Evolutionary conservation across 1,284 basidiomycete species (phyloP).

Genomic region (Cryptococcus floricola): DNA sequence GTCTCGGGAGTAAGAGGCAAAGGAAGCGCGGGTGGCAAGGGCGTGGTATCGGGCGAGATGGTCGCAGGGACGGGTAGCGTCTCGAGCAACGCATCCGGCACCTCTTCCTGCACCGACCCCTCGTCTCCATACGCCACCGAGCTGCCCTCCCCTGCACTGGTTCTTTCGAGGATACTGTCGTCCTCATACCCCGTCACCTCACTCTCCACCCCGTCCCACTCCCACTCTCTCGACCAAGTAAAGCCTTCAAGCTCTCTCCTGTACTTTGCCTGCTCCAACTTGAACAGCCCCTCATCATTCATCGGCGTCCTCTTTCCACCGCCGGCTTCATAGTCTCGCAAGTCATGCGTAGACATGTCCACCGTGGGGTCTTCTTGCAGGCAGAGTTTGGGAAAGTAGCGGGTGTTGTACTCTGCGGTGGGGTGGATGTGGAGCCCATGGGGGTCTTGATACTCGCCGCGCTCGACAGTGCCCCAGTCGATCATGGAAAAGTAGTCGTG

Average conservation of each 20-base stretch:
- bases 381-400: conserved; percentile 97
- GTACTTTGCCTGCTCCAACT: conserved; percentile 27
- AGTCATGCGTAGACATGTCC: conserved; percentile 39
- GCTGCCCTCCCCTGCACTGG: not conserved
- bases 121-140: not conserved
- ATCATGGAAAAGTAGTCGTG: conserved; percentile 97
- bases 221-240: conserved; percentile 27
- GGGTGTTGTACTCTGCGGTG: conserved; percentile 87
- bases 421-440: conserved; percentile 94
- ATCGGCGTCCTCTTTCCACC: conserved; percentile 22
- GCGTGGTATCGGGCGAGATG: too few species aligned
- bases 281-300: conserved; percentile 36
- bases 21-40: too few species aligned
- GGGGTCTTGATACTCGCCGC: conserved; percentile 60
- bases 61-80: too few species aligned
- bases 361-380: conserved; percentile 80
- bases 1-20: too few species aligned
- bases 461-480: conserved; percentile 35
- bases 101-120: too few species aligned
- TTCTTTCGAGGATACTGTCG: not conserved
- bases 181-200: conserved; percentile 4
- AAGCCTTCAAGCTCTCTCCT: conserved; percentile 31
- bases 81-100: too few species aligned
- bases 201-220: not conserved
- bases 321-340: not conserved